Evolutionary conservation across 2,329 filamentous ascomycete species (phyloP), one percentile per base, ranked within the genome.

Genomic region (Harringtonia aguacate): DNA sequence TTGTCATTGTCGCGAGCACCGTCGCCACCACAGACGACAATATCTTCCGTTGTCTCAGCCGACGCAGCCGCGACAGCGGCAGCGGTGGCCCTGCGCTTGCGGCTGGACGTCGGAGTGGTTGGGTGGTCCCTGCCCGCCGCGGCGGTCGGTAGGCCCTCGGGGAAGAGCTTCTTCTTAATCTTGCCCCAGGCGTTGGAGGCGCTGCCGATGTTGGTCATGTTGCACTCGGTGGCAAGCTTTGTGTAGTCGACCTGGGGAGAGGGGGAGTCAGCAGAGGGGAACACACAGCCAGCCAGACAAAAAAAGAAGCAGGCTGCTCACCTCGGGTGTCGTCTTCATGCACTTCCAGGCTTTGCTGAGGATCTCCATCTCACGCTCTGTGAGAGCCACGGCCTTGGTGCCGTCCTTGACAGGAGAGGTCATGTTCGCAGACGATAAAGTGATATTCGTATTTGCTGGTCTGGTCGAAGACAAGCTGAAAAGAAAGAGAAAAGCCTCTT

Each of bases 151-250:
- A 35, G 9, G 45, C n/a, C n/a, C n/a, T 49, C 49, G 3, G 40
- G 8, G 8, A 54, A 52, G 10, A 58, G 46, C 47, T 58, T 58
- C 44, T 56, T 55, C 36, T 56, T 56, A 42, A 58, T 51, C 2
- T 2, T 15, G 5, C 29, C 8, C 55, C 55, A 58, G 31, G 53
- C 54, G 37, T 56, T 56, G 38, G 46, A 24, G 38, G 55, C 55
- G 2, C 48, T 52, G 12, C 51, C 48, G 1, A 30, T 45, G 46
- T 55, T 56, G 47, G 45, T 49, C 53, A 57, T 56, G 43, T 47
- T 47, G 28, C 46, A 49, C 22, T 50, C 51, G 8, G 18, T 31
- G 8, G 54, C 55, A 0, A 58, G 53, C 22, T 48, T 48, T n/a
- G 1, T 13, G 24, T 52, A 55, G 48, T 58, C 55, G 5, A 58